Base-by-base conservation (phyloP, 2,329 filamentous ascomycete species). In the Fusarium sp. region DNA sequence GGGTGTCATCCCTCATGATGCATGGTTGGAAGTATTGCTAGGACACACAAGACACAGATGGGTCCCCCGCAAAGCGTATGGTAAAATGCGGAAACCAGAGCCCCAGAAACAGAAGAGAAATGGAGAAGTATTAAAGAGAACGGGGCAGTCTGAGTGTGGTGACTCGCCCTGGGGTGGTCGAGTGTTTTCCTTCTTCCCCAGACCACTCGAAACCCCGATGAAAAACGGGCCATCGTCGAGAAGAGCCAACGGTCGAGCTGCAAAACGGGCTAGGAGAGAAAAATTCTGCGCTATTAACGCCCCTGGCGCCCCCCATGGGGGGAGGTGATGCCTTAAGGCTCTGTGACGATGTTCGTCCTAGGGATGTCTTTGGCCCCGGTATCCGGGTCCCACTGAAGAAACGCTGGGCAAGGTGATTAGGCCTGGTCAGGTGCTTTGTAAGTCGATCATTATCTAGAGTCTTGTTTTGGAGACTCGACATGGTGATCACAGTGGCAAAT, bases 1-100 rank as follows among this genome's bases (percentile, higher is more conserved):
- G 66, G 66, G 56, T 69, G 40, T 70, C 62, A 70, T 69, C 44
- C 62, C 47, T 67, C 66, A 69, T 69, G 66, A 70, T 70, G 67
- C 66, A 69, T 69, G 30, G 47, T 65, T 52, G 30, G 45, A 49
- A 33, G 48, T 46, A 35, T 63, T 27, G 11, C 40, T 20, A 39
- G 37, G 35, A 46, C 15, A 46, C 15, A 35, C 33, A 45, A 7
- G 53, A 37, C 41, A 40, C 25, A 41, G 17, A 45, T 33, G 33
- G 27, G 23, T 39, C 46, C 49, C 61, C 56, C 43, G 10, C 45
- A 41, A 49, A 41, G 50, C 41, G 56, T 50, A 52, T 41, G 39
- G 40, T 49, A 44, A 51, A 15, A 48, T 61, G 45, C 39, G 40
- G 54, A 55, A 56, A 43, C 33, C 45, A 61, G 44, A 46, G 35